Conservation (phyloP, 108 stramenopile genomes). For the Skeletonema grethae region DNA sequence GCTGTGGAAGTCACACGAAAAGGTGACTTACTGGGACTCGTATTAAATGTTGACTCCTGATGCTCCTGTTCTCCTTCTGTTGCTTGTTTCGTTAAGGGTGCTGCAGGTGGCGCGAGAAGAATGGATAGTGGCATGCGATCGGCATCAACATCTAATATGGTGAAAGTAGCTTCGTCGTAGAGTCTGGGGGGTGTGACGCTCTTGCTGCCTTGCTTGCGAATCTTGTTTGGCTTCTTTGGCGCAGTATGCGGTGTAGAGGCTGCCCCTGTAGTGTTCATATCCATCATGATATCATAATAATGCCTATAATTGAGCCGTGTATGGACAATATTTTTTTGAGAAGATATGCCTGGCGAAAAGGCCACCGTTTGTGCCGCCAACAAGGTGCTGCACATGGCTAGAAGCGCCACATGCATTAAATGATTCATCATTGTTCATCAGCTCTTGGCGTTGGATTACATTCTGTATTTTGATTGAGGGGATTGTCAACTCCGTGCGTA, state of each 20-base stretch:
- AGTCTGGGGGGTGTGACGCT: background rate
- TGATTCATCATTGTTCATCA: too few relatives aligned
- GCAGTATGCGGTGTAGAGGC: background rate
- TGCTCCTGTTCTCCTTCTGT: background rate
- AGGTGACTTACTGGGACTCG: background rate
- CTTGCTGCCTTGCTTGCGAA: background rate
- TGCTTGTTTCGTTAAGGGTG: background rate
- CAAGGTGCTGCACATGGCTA: background rate
- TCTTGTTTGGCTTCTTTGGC: background rate
- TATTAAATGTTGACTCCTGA: background rate
- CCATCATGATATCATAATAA: background rate
- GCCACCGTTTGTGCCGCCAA: background rate
- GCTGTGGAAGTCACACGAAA: constrained; percentile 10
- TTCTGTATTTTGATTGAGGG: too few relatives aligned
- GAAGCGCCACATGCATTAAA: background rate
- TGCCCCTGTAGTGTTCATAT: background rate
- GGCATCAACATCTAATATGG: constrained; percentile 14
- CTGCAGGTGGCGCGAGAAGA: constrained; percentile 21
- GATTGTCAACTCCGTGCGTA: too few relatives aligned
- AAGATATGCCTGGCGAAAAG: background rate
- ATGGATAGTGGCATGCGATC: constrained; percentile 21
- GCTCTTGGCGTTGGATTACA: too few relatives aligned
- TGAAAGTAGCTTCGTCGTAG: background rate
- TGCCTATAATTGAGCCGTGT: background rate
- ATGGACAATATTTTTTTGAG: background rate